Conservation (phyloP, 1,284 basidiomycete genomes). For the Sporisorium reilianum region DNA sequence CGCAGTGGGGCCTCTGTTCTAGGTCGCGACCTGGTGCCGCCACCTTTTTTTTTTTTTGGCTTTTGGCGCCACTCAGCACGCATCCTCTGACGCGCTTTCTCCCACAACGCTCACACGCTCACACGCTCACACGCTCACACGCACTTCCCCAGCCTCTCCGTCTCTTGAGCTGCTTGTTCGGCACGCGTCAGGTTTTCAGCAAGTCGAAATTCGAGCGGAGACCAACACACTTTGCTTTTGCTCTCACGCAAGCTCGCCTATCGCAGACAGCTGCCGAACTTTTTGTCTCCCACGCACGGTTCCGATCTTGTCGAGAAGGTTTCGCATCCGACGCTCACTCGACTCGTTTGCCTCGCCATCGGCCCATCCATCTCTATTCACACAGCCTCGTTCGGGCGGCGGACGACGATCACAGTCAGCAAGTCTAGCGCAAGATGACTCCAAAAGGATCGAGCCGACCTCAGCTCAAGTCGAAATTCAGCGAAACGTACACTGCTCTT, state of each 20-base stretch:
- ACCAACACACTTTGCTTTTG: constrained; percentile 23
- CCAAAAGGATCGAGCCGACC: constrained; percentile 35
- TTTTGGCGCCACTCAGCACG: neutral
- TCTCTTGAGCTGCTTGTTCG: constrained; percentile 7
- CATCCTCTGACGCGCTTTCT: constrained; percentile 16
- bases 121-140: too few species aligned
- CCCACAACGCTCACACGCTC: neutral
- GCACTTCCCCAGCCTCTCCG: too few species aligned
- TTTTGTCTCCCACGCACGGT: too few species aligned
- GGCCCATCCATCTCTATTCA: neutral
- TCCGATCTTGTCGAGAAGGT: neutral
- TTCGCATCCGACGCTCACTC: neutral
- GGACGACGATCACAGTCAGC: constrained; percentile 2
- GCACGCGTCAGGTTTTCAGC: constrained; percentile 31
- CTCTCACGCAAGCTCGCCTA: neutral
- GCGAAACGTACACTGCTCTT: constrained; percentile 52
- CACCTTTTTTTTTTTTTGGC: neutral
- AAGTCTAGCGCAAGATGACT: constrained; percentile 6
- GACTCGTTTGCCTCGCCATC: neutral
- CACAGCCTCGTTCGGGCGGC: neutral
- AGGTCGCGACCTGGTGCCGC: neutral
- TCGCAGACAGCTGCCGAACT: constrained; percentile 20
- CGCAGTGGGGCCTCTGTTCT: neutral
- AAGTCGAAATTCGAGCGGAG: constrained; percentile 4
- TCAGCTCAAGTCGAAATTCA: constrained; percentile 57